Base-by-base conservation (phyloP, 2,329 filamentous ascomycete species). In the Cladophialophora yegresii region DNA sequence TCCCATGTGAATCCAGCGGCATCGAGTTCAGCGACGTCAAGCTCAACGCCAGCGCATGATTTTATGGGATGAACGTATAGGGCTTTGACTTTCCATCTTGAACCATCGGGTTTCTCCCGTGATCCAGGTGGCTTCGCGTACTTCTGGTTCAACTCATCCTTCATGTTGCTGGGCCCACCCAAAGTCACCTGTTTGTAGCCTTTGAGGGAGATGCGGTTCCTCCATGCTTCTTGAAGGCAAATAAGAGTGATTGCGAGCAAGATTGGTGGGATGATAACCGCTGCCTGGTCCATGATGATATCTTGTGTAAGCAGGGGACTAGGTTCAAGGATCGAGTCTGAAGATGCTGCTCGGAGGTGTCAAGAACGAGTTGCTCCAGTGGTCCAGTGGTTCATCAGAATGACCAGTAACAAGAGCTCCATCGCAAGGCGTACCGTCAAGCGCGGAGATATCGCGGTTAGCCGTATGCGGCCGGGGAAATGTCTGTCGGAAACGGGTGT, bases 21-120 rank as follows among this genome's bases (percentile, higher is more conserved):
- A 53, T 91, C 77, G 16, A 95, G 82, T 60, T 85, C 83, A 65
- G 85, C 85, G 66, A 82, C 79, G 58, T 84, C 78, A 54, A 96
- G 77, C 77, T 95, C 91, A 61, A 96, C 86, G 30, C 89, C 90
- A 62, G 80, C 81, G 75, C 92, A 96, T 62, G 89, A 91, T 78
- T 96, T 93, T 75, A 96, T 79, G 0, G 93, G 92, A 75, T 95
- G 93, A 65, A 92, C 84, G 78, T 87, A 88, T 58, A 96, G 80
- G 61, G 89, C 90, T 75, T 91, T 88, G 54, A 89, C 78, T 40
- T 76, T 77, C 76, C 81, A 82, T 62, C 75, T 75, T 23, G 76
- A 74, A 9, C 69, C 68, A 2, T 74, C 75, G 45, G 72, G 65
- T 57, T 74, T 70, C 60, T 80, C 77, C 12, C 70, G 72, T 16